Evolutionary conservation across 441 rosid species (phyloP), one percentile per base, ranked within the genome.

Genomic region (Mallotus japonicus): DNA sequence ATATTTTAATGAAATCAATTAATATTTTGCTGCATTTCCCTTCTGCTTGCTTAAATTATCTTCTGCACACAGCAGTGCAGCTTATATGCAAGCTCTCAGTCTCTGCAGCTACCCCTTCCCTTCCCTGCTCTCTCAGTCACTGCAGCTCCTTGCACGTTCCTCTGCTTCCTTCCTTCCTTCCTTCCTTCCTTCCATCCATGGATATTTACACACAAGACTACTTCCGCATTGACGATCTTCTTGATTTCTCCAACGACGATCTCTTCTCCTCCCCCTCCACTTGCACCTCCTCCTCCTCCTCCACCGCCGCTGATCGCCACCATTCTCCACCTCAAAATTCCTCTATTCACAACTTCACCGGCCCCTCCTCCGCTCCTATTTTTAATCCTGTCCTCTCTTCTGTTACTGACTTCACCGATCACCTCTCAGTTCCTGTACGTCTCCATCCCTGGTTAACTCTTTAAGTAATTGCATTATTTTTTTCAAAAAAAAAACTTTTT

Each of bases 401-500:
- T 53, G 8, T 2, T 13, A 10, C 83, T 15, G 85, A 77, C 80
- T 85, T 83, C 86, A 82, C 87, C 74, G 78, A 83, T 81, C 85
- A 87, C 62, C 84, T 88, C 73, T 78, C 85, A 40, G 80, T 88
- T 59, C 93, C 89, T 5, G 93, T 90, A 84, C n/a, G 65, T 50
- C 37, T 12, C 17, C 32, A 24, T 11, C 14, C 40, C 37, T 47
- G 12, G 32, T 28, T 28, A 28, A 3, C 5, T 19, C 49, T 40
- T 61, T 37, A 16, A 19, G 17, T 15, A 62, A 0, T 32, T 65
- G 8, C 68, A 1, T 42, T 5, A 17, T 19, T 70, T 47, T 60
- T 37, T 28, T 28, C 28, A 24, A 28, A 28, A 28, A 28, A 28
- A 28, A 28, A 28, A 28, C 32, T 5, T 53, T 0, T 44, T 5